Evolutionary conservation across 352 stramenopile genomes (phyloP).

Genomic region (Phytophthora pistaciae): DNA sequence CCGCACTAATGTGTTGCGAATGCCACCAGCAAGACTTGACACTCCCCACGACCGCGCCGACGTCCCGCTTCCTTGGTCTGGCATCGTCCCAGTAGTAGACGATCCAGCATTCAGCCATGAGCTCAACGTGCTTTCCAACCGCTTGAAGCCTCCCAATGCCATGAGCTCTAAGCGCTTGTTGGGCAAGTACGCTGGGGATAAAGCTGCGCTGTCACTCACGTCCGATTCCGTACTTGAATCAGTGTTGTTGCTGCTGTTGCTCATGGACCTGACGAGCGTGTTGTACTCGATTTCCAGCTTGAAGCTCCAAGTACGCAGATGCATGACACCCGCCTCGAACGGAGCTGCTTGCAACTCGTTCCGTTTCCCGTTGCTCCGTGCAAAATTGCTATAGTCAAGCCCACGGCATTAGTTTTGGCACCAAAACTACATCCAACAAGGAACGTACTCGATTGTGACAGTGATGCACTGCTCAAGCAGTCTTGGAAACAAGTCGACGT

Average conservation of each 20-base stretch:
- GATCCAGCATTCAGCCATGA: conserved; percentile 38
- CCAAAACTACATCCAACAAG: not conserved
- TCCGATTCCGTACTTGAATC: conserved; percentile 24
- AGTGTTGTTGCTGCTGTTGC: conserved; percentile 24
- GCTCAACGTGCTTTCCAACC: conserved; percentile 46
- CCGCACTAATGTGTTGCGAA: conserved; percentile 40
- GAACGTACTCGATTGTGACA: conserved; percentile 61
- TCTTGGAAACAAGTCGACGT: conserved; percentile 53
- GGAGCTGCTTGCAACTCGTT: conserved; percentile 51
- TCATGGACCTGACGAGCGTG: conserved; percentile 24
- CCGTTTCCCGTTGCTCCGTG: conserved; percentile 46
- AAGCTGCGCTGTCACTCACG: conserved; percentile 1
- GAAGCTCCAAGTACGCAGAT: conserved; percentile 57
- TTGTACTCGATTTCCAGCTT: conserved; percentile 68
- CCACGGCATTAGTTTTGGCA: not conserved
- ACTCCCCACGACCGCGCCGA: conserved; percentile 35
- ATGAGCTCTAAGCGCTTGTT: conserved; percentile 38
- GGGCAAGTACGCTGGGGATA: not conserved
- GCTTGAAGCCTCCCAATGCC: conserved; percentile 46
- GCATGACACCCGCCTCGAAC: conserved; percentile 59
- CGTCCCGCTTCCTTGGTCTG: conserved; percentile 17
- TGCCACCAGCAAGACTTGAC: conserved; percentile 34
- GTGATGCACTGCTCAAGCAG: conserved; percentile 69
- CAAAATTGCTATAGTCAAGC: conserved; percentile 28
- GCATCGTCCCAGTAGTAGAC: conserved; percentile 2